Conservation (phyloP, 257 asterid species). For the Solanum commersonii region DNA sequence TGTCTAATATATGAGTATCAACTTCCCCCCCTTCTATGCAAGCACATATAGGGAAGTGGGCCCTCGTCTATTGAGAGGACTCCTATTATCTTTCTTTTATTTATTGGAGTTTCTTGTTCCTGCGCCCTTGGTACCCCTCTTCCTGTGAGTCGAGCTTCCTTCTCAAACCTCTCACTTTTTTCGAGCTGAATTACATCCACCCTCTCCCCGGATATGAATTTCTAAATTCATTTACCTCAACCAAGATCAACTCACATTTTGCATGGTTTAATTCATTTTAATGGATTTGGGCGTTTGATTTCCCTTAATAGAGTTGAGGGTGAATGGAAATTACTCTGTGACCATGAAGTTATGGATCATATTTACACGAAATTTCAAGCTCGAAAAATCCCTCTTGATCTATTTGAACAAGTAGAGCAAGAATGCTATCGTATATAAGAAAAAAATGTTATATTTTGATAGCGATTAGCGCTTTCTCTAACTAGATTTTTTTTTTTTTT, state of each 20-base stretch:
- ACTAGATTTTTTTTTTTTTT: too few relatives aligned
- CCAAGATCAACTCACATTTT: background rate
- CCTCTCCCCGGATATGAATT: too few relatives aligned
- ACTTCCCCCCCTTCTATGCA: background rate
- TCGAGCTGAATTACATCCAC: too few relatives aligned
- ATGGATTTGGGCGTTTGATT: background rate
- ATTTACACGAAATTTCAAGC: background rate
- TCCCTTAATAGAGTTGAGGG: background rate
- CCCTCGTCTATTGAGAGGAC: background rate
- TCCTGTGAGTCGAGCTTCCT: background rate
- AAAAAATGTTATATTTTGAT: background rate
- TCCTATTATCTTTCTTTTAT: background rate
- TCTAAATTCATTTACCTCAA: too few relatives aligned
- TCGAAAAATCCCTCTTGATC: background rate
- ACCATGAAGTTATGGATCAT: background rate
- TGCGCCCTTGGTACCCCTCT: background rate
- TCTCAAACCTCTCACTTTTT: background rate
- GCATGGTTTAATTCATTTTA: background rate
- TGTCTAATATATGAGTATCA: background rate
- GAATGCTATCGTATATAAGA: background rate
- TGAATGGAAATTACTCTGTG: background rate
- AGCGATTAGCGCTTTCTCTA: background rate
- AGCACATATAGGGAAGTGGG: background rate
- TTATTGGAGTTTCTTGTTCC: too few relatives aligned
- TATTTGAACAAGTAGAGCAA: too few relatives aligned